Evolutionary conservation across 2,329 filamentous ascomycete genomes (phyloP), one percentile per base, ranked within the genome.

Genomic region (Tricladium varicosporioides): DNA sequence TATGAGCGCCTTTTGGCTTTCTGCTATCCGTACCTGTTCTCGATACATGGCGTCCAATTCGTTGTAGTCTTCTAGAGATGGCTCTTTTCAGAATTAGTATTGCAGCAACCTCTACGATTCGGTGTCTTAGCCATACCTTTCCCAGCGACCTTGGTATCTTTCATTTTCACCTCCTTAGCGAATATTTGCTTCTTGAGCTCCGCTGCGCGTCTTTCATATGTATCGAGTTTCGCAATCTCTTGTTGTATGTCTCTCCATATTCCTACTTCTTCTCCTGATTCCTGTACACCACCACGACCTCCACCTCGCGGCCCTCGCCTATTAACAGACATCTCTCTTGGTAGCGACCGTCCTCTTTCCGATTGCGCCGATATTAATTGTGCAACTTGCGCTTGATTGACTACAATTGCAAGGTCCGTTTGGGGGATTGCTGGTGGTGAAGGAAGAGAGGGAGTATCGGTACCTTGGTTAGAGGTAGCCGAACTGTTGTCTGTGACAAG

Each of bases 11-110:
- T 64, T 61, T 18, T 64, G 55, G 2, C 65, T 57, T 22, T 72
- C 69, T 1, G 65, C 61, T 14, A 70, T 61, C 31, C 62, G 63
- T 10, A 71, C 64, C 15, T 67, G 56, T 43, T 70, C 64, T n/a
- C 70, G 63, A 43, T 69, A 69, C 5, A 68, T 49, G 9, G 33
- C 51, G 42, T 61, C 59, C 5, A 71, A 53, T 11, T 57, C 50
- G 45, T 66, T 63, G 8, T 66, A 48, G 18, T 69, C 67, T 42
- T 56, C 51, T 4, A 67, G 46, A 11, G 65, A 54, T 10, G 60
- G 59, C 33, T 63, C 67, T 68, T 51, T 9, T 33, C 9, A 27
- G 43, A 27, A 48, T 60, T 53, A 63, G 60, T 31, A 48, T 22
- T 27, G 46, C 13, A 18, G n/a, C 10, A 48, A 13, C 22, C 7